Evolutionary conservation across 352 stramenopile genomes (phyloP).

Genomic region (Phytophthora citricola): DNA sequence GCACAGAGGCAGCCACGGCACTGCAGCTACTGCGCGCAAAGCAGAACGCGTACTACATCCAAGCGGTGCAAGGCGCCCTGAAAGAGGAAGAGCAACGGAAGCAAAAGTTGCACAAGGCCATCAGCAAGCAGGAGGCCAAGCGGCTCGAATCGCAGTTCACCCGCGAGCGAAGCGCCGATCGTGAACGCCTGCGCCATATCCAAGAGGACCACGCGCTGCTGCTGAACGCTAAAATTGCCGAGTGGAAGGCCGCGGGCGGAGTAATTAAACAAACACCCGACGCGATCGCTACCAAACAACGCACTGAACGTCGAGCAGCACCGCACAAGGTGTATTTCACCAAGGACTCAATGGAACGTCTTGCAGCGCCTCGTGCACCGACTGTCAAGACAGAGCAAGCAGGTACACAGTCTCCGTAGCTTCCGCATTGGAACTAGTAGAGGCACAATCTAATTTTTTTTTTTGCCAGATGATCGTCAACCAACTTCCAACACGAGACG

Average conservation of each 20-base stretch:
- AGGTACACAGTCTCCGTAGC: conserved; percentile 10
- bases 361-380: conserved; percentile 40
- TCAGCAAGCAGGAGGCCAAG: conserved; percentile 50
- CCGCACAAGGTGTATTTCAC: conserved; percentile 33
- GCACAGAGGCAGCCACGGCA: conserved; percentile 14
- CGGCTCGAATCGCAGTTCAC: conserved; percentile 64
- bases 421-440: neutral
- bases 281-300: neutral
- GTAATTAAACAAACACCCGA: conserved; percentile 8
- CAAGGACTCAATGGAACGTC: conserved; percentile 52
- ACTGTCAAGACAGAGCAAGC: conserved; percentile 19
- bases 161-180: conserved; percentile 51
- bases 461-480: conserved; percentile 16
- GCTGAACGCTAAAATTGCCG: conserved; percentile 52
- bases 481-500: conserved; percentile 13
- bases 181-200: conserved; percentile 62
- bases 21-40: conserved; percentile 13
- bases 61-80: conserved; percentile 60
- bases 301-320: neutral
- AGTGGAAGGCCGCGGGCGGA: conserved; percentile 57
- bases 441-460: too few species aligned
- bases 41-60: conserved; percentile 53
- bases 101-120: conserved; percentile 41
- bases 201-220: conserved; percentile 66
- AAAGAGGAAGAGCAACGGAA: conserved; percentile 63